Evolutionary conservation across 176 grass and related monocot species (phyloP), one percentile per base, ranked within the genome.

Genomic region (Carex parvula): DNA sequence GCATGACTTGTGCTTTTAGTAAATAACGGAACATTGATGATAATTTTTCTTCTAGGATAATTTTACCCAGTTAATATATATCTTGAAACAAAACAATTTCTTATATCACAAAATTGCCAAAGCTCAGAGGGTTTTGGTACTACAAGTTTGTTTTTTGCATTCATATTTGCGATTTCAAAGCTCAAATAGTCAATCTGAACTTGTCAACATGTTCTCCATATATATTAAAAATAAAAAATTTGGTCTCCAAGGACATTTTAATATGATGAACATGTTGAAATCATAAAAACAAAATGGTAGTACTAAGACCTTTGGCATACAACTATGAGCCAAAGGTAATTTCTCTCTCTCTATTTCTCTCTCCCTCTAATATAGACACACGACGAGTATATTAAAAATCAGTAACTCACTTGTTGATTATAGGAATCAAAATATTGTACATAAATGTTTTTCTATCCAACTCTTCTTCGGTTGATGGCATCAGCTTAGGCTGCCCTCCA

Each of bases 361-460:
- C 37, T 39, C 37, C 0, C 0, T 39, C 37, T 39, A 29, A 29
- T 29, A 29, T 29, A 29, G 29, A 29, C 37, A 39, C 37, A 5
- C 37, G 4, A 39, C 24, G 35, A 15, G 6, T 55, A 57, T 80
- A 67, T 7, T 46, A 53, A 18, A 55, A 17, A 79, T 8, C 24
- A 3, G 1, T 55, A 46, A 22, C 87, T 79, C 80, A 92, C 93
- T 86, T 83, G 82, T 92, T 95, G 69, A 90, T 95, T 5, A 95
- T 85, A 21, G 90, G 90, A 56, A 91, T 76, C 60, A 92, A 83
- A 57, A 95, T 83, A 26, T 95, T 95, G 84, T 95, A 95, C 41
- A 95, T 56, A 85, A 95, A 95, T 35, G 90, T 95, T 86, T 92
- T 92, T 41, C 93, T 85, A 41, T 95, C 93, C 5, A 95, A 87